These are phyloP conservation scores for Cadophora malorum DNA, from an alignment of 2,329 filamentous ascomycete genomes.

Conservation along the genomic window DNA sequence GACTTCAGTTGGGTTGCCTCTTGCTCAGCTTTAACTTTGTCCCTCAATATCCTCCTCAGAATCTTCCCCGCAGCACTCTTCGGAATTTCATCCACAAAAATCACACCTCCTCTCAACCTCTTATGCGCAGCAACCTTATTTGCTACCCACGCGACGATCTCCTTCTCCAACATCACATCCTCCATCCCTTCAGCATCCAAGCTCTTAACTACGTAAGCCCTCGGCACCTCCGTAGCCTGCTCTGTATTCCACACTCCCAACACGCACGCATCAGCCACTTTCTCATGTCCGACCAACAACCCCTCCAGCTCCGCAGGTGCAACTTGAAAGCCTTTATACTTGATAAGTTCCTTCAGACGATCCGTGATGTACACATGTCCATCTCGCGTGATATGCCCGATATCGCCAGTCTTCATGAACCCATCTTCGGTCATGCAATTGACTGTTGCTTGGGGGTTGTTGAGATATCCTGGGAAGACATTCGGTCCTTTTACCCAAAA, in stretches of 20 bases:
- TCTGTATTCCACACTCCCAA: slow-evolving; percentile 65
- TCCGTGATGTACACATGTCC: slow-evolving; percentile 91
- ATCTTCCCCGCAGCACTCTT: slow-evolving; percentile 68
- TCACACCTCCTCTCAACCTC: slow-evolving; percentile 70
- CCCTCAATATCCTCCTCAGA: slow-evolving; percentile 53
- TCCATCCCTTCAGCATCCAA: slow-evolving; percentile 43
- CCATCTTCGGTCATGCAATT: slow-evolving; percentile 76
- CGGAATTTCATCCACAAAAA: slow-evolving; percentile 69
- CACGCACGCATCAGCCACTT: slow-evolving; percentile 65
- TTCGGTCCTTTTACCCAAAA: slow-evolving; percentile 70
- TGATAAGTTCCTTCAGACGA: slow-evolving; percentile 72
- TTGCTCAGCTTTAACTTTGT: slow-evolving; percentile 45
- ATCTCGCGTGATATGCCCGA: slow-evolving; percentile 76
- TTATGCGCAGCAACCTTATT: slow-evolving; percentile 68
- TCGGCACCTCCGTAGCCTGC: slow-evolving; percentile 71
- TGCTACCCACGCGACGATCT: slow-evolving; percentile 64
- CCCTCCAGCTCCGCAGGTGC: slow-evolving; percentile 69
- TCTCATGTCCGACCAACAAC: slow-evolving; percentile 50
- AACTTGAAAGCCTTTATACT: slow-evolving; percentile 71
- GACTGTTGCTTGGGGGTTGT: slow-evolving; percentile 71
- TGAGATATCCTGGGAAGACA: slow-evolving; percentile 61
- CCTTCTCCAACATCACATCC: slow-evolving; percentile 42
- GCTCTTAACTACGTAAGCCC: slow-evolving; percentile 64
- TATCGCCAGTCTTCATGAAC: slow-evolving; percentile 82
- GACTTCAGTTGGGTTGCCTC: not conserved